Conservation (phyloP, 176 grass and related monocot genomes). For the Musa troglodytarum region DNA sequence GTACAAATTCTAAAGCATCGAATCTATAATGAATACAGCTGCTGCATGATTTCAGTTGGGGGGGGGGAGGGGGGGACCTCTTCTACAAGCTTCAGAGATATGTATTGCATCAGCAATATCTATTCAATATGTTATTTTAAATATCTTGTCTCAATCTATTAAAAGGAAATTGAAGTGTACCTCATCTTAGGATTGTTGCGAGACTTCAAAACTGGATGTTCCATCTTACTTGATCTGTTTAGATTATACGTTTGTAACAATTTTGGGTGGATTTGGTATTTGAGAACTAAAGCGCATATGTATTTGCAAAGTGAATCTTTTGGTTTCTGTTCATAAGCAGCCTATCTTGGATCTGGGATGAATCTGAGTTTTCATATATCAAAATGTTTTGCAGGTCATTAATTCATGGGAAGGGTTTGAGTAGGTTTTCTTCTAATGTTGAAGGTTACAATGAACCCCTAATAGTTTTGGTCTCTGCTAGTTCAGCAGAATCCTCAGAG, state of each 20-base stretch:
- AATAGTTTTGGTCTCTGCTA: constrained; percentile 70
- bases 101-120: background rate
- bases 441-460: constrained; percentile 71
- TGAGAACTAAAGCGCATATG: background rate
- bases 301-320: background rate
- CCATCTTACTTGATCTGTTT: too few relatives aligned
- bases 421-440: constrained; percentile 76
- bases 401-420: constrained; percentile 78
- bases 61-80: too few relatives aligned
- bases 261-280: background rate
- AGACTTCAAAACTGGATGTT: too few relatives aligned
- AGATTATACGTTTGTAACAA: background rate
- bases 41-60: background rate
- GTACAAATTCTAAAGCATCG: background rate
- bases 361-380: background rate
- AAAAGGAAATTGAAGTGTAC: background rate
- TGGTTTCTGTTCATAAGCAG: background rate
- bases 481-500: constrained; percentile 25
- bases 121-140: background rate
- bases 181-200: background rate
- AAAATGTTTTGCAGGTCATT: constrained; percentile 42
- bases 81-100: background rate
- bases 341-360: background rate
- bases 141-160: background rate
- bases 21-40: background rate